phyloP scores from a whole-genome alignment of 208 protist species.

The Trypanosoma rangeli region DNA sequence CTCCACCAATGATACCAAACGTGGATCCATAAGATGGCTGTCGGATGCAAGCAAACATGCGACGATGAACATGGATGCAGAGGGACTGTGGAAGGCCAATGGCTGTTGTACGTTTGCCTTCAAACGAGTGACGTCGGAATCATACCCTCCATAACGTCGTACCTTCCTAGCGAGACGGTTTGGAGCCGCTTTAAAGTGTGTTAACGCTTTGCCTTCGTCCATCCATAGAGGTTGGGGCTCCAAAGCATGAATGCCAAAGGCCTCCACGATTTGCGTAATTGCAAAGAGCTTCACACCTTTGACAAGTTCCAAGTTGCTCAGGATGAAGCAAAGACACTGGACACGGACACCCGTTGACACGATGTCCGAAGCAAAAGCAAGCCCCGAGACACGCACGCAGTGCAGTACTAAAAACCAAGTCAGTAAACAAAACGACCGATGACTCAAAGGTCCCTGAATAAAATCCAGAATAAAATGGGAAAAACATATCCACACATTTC shows the following conservation, averaged over 20 bases:
- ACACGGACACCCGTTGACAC: slow-evolving; percentile 49
- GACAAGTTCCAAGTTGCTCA: slow-evolving; percentile 95
- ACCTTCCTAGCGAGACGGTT: slow-evolving; percentile 85
- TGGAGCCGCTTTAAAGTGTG: slow-evolving; percentile 90
- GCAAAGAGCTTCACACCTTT: slow-evolving; percentile 75
- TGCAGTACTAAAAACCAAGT: no score
- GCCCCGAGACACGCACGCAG: slow-evolving; percentile 12
- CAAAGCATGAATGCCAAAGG: slow-evolving; percentile 78
- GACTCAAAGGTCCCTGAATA: slow-evolving; percentile 2
- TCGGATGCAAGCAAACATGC: slow-evolving; percentile 95
- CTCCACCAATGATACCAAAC: slow-evolving; percentile 96
- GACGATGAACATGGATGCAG: slow-evolving; percentile 94
- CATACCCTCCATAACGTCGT: slow-evolving; percentile 96
- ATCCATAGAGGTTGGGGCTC: slow-evolving; percentile 94
- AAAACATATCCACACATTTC: no score
- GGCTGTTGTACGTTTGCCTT: slow-evolving; percentile 98
- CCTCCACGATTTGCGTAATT: slow-evolving; percentile 73
- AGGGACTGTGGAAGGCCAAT: slow-evolving; percentile 97
- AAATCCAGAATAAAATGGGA: slow-evolving; percentile 6
- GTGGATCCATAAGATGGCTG: slow-evolving; percentile 98
- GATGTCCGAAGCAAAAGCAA: background rate
- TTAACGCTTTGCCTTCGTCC: slow-evolving; percentile 90
- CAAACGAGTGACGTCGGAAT: slow-evolving; percentile 92
- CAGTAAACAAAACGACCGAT: slow-evolving; percentile 6
- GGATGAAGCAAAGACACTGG: slow-evolving; percentile 73